Percentiles rank a stretch among this genome's conserved stretches.
Conservation (phyloP, 306 rosid genomes). For the Hippophae gyantsensis region DNA sequence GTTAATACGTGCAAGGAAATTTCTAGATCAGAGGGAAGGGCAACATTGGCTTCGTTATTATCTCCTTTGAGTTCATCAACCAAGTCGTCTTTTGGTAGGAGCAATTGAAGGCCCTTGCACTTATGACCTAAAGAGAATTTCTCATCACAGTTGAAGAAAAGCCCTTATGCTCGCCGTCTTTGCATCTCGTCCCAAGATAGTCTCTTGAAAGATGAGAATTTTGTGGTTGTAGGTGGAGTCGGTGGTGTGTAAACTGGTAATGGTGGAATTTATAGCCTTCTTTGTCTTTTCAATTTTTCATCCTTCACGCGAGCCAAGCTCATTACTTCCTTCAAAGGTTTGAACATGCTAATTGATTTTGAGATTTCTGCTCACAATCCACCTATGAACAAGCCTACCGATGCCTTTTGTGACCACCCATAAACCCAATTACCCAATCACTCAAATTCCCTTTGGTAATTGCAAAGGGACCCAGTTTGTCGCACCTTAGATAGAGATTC, state of each 20-base stretch:
- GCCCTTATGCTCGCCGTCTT: not conserved
- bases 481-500: not conserved
- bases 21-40: not conserved
- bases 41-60: too few species aligned
- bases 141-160: not conserved
- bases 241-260: not conserved
- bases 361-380: not conserved
- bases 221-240: too few species aligned
- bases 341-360: not conserved
- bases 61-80: not conserved
- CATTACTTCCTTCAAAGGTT: not conserved
- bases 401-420: not conserved
- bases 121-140: not conserved
- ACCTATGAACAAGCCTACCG: not conserved
- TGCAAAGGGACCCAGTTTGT: not conserved
- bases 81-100: not conserved
- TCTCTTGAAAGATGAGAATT: not conserved
- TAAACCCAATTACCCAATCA: not conserved
- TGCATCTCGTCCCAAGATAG: too few species aligned
- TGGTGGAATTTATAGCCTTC: not conserved
- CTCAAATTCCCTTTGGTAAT: not conserved
- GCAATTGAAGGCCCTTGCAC: not conserved
- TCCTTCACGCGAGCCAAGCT: too few species aligned
- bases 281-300: not conserved
- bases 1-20: not conserved